Base-by-base conservation (phyloP, 768 basidiomycete genomes). In the Mrakia gelida region DNA sequence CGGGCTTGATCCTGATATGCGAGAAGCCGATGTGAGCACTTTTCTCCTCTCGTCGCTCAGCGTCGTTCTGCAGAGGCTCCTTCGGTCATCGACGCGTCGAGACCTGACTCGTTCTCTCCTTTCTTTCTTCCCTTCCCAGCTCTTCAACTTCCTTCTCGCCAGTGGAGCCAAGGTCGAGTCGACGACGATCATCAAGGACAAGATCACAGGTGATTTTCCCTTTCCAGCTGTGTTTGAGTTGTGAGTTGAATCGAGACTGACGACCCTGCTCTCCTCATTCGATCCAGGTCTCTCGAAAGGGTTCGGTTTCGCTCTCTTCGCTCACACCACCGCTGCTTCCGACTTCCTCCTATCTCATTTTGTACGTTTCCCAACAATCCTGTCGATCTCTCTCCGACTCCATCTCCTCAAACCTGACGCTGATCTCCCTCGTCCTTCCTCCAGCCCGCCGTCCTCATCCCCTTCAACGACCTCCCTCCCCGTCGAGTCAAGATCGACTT, bases 271-370 rank as follows among this genome's bases (percentile, higher is more conserved):
- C 67, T 59, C 26, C 18, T 6, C 30, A 1, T 52, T 11, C 10
- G 10, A 34, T 49, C 34, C 70, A 94, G 93, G 93, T 90, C 86
- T 88, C 80, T 95, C 95, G 75, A 96, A 96, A 86, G 92, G 93
- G 83, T 98, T 98, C 84, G 97, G 95, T 78, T 99, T 99, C 85
- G 95, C 94, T 82, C 92, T 94, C 85, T 99, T 99, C 84, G 86
- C 91, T 62, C 90, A 88, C 80, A 87, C 91, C 76, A 92, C 93
- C 81, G 92, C 93, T 77, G 95, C 97, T 28, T 90, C 91, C 75
- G 90, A 92, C 18, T 98, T 98, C 84, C 91, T 99, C 84, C 91
- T 93, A 80, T 92, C 93, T 56, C 88, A 91, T 81, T 84, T 52
- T 70, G 84, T 79, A 16, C 0, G 74, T 52, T 28, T 18, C 16